Evolutionary conservation across 2,329 filamentous ascomycete genomes (phyloP), one percentile per base, ranked within the genome.

Genomic region (Fusarium miscanthi): DNA sequence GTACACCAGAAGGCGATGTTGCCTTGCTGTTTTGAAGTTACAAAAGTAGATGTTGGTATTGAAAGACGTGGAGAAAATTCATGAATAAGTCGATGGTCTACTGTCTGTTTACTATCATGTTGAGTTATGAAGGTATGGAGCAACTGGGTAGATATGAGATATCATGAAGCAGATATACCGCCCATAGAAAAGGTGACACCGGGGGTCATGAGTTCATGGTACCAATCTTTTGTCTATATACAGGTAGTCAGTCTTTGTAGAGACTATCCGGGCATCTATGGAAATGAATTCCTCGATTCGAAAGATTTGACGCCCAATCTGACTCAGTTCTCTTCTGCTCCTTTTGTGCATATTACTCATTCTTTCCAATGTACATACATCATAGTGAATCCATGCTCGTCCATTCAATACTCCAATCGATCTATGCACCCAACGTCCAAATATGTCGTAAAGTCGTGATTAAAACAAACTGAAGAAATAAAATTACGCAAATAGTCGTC

Each of bases 161-260:
- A 59, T 69, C 69, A 73, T 69, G 72, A 69, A 73, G 69, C 68
- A 68, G 66, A 35, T 63, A 73, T 74, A 67, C 68, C 53, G 53
- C 21, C 23, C n/a, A 38, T 30, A 61, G 56, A 63, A 42, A 51
- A 58, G 58, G 57, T 63, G 60, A 56, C 61, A 40, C 40, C 5
- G 21, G 41, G 41, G 49, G 35, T 30, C 11, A 33, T 27, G 42
- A 23, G 30, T 57, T 46, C 25, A 37, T 37, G 57, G 45, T 38
- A 54, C 49, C 52, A 25, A 37, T 42, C 30, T 41, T 71, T 59
- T 67, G 23, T 70, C 60, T 59, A 73, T 70, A 56, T 60, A 65
- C 63, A 54, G 58, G 40, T 53, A 19, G 46, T 31, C 40, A 30
- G 27, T 31, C 40, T 59, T 45, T 31, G 62, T 52, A 38, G 60